These are phyloP conservation scores for Capsella bursapastoris DNA, from an alignment of 345 rosid genomes.

Conservation along the genomic window DNA sequence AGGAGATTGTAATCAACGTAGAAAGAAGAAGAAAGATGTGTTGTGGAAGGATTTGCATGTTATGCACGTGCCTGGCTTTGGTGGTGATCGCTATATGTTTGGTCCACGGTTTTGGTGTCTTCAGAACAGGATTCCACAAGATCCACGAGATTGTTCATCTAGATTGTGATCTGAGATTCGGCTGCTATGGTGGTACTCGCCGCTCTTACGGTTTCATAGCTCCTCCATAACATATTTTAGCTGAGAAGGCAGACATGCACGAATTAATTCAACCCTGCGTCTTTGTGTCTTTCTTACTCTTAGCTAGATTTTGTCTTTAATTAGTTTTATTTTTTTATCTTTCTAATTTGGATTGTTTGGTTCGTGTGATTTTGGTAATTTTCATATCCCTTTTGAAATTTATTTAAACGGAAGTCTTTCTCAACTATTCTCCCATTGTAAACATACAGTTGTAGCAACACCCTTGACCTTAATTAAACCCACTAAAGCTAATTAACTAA, in stretches of 20 bases:
- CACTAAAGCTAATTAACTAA: too few species aligned
- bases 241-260: too few species aligned
- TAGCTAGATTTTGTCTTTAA: too few species aligned
- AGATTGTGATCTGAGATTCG: constrained; percentile 10
- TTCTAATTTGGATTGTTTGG: neutral
- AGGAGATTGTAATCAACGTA: neutral
- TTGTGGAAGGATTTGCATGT: constrained; percentile 37
- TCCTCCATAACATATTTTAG: constrained; percentile 20
- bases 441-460: too few species aligned
- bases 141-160: constrained; percentile 3
- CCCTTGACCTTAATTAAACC: too few species aligned
- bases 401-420: too few species aligned
- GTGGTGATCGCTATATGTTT: constrained; percentile 27
- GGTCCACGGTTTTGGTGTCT: constrained; percentile 32
- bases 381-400: too few species aligned
- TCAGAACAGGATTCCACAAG: constrained; percentile 11
- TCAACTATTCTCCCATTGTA: too few species aligned
- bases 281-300: too few species aligned
- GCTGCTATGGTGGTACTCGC: constrained; percentile 2
- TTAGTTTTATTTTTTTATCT: neutral
- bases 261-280: too few species aligned
- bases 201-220: constrained; percentile 15
- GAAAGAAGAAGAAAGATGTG: constrained; percentile 29
- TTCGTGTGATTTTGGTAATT: too few species aligned
- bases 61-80: constrained; percentile 31